Conservation (phyloP, 768 basidiomycete species). For the Termitomyces sp. region DNA sequence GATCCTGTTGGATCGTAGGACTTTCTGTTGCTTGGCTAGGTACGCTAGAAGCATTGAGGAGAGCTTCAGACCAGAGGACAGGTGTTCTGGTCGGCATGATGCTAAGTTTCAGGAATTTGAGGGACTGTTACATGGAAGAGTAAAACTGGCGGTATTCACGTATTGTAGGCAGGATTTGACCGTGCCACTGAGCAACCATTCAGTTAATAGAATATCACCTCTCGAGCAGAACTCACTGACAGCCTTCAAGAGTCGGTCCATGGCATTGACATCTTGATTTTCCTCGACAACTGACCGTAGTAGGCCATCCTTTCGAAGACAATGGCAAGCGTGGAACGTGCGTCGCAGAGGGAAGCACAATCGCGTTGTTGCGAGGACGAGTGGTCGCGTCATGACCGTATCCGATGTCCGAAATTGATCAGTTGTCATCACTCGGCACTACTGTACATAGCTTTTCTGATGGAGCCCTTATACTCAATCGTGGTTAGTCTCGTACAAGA, state of each 20-base stretch:
- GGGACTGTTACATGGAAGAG: neutral
- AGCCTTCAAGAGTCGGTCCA: slow-evolving; percentile 50
- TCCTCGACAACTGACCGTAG: slow-evolving; percentile 38
- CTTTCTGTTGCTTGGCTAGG: slow-evolving; percentile 10
- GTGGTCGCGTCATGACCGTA: neutral
- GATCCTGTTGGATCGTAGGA: slow-evolving; percentile 15
- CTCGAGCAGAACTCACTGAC: slow-evolving; percentile 44
- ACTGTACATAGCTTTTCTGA: too few relatives aligned
- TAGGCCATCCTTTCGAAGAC: slow-evolving; percentile 4
- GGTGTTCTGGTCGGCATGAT: slow-evolving; percentile 52
- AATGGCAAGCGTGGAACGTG: slow-evolving; percentile 1
- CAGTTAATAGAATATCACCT: neutral
- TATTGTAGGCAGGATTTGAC: slow-evolving; percentile 48
- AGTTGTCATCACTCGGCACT: neutral
- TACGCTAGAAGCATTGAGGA: slow-evolving; percentile 33
- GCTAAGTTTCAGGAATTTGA: slow-evolving; percentile 24
- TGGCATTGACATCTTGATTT: slow-evolving; percentile 51
- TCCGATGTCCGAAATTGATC: neutral
- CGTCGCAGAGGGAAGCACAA: slow-evolving; percentile 4
- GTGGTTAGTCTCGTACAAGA: too few relatives aligned
- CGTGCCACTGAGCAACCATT: slow-evolving; percentile 32
- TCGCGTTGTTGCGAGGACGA: neutral
- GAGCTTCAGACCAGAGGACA: slow-evolving; percentile 54
- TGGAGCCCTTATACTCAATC: too few relatives aligned
- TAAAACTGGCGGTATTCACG: slow-evolving; percentile 27